Percentiles rank a stretch among this genome's conserved stretches.
Conservation (phyloP, 2,329 filamentous ascomycete species). For the Exophiala oligosperma region DNA sequence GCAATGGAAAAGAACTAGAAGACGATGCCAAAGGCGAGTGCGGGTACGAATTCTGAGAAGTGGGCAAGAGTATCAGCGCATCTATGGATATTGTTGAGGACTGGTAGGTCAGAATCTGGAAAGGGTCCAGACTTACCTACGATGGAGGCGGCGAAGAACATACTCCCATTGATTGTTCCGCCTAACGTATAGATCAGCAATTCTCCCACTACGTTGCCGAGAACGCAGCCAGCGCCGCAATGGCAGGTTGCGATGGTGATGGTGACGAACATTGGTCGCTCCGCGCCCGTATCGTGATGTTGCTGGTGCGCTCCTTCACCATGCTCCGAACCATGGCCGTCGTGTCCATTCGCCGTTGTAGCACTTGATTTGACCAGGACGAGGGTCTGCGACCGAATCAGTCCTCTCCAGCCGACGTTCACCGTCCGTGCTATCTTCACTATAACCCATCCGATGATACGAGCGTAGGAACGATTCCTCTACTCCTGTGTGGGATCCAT, state of each 20-base stretch:
- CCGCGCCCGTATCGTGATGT: not conserved
- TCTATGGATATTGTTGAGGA: no score
- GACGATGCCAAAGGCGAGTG: conserved; percentile 32
- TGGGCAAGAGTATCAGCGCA: conserved; percentile 24
- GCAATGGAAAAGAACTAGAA: conserved; percentile 38
- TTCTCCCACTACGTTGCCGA: conserved; percentile 37
- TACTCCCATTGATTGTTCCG: conserved; percentile 17
- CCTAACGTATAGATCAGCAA: conserved; percentile 32
- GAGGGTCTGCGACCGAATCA: no score
- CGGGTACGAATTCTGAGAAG: conserved; percentile 29
- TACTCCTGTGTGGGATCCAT: no score
- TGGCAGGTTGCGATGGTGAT: conserved; percentile 34
- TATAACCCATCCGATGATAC: no score
- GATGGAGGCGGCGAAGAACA: no score
- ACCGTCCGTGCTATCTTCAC: no score
- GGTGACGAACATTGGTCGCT: conserved; percentile 27
- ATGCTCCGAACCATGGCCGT: not conserved
- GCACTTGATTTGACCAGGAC: no score
- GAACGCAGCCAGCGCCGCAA: conserved; percentile 36
- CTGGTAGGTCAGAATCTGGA: no score
- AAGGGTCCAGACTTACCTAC: no score
- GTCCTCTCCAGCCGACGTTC: no score
- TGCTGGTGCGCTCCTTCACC: not conserved
- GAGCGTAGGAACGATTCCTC: no score
- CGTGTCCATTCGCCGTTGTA: no score